Conservation (phyloP, 2,329 filamentous ascomycete species). For the Claviceps arundinis region DNA sequence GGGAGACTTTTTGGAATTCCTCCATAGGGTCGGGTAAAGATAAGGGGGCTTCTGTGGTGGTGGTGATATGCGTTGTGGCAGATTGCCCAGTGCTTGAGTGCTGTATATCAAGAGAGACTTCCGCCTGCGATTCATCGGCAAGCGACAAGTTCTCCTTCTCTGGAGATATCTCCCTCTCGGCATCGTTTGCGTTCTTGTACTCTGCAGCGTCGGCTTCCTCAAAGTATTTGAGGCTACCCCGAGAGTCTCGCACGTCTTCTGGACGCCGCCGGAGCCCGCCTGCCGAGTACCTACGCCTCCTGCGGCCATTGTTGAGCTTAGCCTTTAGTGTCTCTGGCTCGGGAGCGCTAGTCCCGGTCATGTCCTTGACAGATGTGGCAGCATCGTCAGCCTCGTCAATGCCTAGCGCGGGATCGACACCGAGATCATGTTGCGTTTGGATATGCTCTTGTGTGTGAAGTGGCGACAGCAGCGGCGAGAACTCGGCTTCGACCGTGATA, state of each 20-base stretch:
- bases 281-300: slow-evolving; percentile 70
- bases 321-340: slow-evolving; percentile 43
- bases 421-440: slow-evolving; percentile 18
- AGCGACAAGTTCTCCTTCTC: background rate
- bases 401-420: slow-evolving; percentile 14
- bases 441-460: background rate
- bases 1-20: slow-evolving; percentile 31
- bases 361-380: slow-evolving; percentile 32
- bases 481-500: background rate
- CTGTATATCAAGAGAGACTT: background rate
- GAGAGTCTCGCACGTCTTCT: slow-evolving; percentile 53
- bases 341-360: slow-evolving; percentile 51
- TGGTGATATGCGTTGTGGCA: slow-evolving; percentile 10
- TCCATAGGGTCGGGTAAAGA: slow-evolving; percentile 23
- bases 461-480: background rate
- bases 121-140: background rate
- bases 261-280: slow-evolving; percentile 67
- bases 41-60: slow-evolving; percentile 16
- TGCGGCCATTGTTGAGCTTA: slow-evolving; percentile 26
- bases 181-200: slow-evolving; percentile 35
- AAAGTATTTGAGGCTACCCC: slow-evolving; percentile 77
- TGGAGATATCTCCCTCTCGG: background rate
- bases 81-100: background rate
- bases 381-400: slow-evolving; percentile 21
- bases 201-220: slow-evolving; percentile 79